Conservation (phyloP, 208 protist species). For the Trypanosoma boissoni region DNA sequence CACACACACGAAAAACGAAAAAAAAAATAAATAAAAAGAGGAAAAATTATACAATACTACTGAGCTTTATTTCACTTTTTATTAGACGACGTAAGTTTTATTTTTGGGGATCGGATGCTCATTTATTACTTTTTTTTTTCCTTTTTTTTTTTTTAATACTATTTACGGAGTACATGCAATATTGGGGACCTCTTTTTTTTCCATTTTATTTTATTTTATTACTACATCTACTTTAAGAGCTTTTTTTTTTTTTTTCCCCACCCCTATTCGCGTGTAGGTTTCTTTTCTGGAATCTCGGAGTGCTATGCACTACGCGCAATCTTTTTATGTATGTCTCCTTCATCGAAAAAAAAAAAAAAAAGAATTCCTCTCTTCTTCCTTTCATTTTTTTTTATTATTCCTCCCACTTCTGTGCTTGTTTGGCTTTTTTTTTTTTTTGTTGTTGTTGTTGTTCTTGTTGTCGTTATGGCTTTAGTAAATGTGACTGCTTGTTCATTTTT, state of each 20-base stretch:
- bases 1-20: no score
- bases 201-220: background rate
- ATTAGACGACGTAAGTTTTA: background rate
- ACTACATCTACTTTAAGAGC: background rate
- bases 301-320: no score
- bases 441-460: conserved; percentile 8
- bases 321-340: no score
- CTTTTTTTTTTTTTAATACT: background rate
- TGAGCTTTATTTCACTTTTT: background rate
- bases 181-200: background rate
- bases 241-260: background rate
- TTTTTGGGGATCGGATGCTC: background rate
- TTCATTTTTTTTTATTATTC: conserved; percentile 9
- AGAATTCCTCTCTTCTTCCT: conserved; percentile 12
- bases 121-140: background rate
- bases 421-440: conserved; percentile 13
- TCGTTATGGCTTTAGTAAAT: no score
- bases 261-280: background rate
- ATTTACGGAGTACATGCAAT: background rate
- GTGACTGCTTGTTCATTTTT: conserved; percentile 4
- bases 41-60: no score
- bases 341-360: no score
- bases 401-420: conserved; percentile 5
- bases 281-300: no score
- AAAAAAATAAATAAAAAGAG: no score